Percentiles rank a stretch among this genome's conserved stretches.
Conservation (phyloP, 192 early-diverging fungal genomes). For the Radiomyces spectabilis region DNA sequence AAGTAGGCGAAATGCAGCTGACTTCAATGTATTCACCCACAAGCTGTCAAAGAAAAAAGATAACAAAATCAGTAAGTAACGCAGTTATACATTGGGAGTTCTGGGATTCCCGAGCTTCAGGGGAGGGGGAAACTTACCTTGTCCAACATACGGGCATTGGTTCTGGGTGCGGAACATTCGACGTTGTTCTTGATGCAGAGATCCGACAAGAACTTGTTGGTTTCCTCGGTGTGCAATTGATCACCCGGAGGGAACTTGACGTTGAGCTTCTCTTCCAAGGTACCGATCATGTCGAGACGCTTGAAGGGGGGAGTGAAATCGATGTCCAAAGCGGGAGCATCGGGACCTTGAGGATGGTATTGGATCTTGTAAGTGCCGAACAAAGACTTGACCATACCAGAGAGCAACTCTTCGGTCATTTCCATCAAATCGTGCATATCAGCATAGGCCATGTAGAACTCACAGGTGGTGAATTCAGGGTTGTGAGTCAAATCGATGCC, state of each 20-base stretch:
- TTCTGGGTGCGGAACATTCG: constrained; percentile 92
- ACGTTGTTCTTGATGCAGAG: constrained; percentile 93
- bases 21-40: constrained; percentile 80
- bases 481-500: constrained; percentile 98
- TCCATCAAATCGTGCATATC: constrained; percentile 97
- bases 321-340: constrained; percentile 69
- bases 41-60: constrained; percentile 35
- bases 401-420: constrained; percentile 80
- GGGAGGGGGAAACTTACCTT: too few species aligned
- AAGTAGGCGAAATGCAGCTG: constrained; percentile 79
- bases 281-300: constrained; percentile 87
- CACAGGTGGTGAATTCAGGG: constrained; percentile 98
- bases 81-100: constrained; percentile 44
- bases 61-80: constrained; percentile 27
- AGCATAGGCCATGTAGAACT: constrained; percentile 99
- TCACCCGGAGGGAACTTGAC: constrained; percentile 88
- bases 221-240: constrained; percentile 71
- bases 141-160: constrained; percentile 87
- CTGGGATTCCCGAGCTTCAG: too few species aligned
- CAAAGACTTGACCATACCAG: constrained; percentile 90
- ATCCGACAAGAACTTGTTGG: constrained; percentile 86
- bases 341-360: constrained; percentile 91
- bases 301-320: constrained; percentile 98
- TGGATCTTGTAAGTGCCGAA: constrained; percentile 86
- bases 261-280: constrained; percentile 83